Base-by-base conservation (phyloP, 2,329 filamentous ascomycete genomes). In the Colletotrichum sansevieriae region DNA sequence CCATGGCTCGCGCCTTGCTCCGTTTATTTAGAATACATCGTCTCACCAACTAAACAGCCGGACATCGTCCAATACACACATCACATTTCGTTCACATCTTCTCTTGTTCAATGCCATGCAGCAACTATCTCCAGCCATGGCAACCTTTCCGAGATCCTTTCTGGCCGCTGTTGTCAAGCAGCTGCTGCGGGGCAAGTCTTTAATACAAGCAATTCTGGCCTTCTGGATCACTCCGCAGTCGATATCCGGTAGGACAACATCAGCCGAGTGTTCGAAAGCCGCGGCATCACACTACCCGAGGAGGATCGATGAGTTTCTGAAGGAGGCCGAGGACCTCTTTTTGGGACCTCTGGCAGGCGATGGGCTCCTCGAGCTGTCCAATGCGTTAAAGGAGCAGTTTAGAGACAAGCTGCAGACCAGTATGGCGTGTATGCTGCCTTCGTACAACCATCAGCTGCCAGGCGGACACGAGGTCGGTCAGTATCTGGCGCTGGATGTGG, bases 401-500 rank as follows among this genome's bases (percentile, higher is more conserved):
- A 75, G 83, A 49, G 81, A 87, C 51, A 83, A 84, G 43, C 77
- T 90, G 64, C 77, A 83, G 70, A 81, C 79, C 37, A 84, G 88
- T 74, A 78, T 83, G 70, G 82, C 85, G 69, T 89, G 85, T 75
- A 91, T 91, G 89, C 82, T 91, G 20, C 89, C 89, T 2, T 90
- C 88, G 12, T 91, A 89, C 79, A 91, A 86, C 79, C 85, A 90
- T 72, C 85, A 87, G 71, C 81, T 92, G 6, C 90, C 90, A 1
- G 83, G 79, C n/a, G 90, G 90, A 59, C 76, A 81, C 54, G 90
- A 91, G 74, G 76, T 75, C 49, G 90, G 90, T 29, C 84, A 83
- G 60, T 91, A 85, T 75, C 80, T 92, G 61, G 87, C 89, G 22
- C 80, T 91, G 43, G 90, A 92, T 75, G 87, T 92, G n/a, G 90